Conservation (phyloP, 106 monocot species). For the Gastrodia elata region DNA sequence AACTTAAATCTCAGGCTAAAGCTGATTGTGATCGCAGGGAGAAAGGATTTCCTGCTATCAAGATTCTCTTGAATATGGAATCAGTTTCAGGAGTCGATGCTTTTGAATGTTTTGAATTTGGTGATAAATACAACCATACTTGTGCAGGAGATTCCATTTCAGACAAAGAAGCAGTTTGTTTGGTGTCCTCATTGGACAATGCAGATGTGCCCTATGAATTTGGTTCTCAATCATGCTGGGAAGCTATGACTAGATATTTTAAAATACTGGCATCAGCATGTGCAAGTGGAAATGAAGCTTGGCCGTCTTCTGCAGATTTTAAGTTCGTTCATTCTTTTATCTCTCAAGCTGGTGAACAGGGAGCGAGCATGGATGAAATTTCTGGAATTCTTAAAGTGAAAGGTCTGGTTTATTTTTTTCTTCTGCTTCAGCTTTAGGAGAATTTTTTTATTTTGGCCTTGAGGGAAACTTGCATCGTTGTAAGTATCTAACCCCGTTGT, state of each 20-base stretch:
- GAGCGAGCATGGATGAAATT: conserved; percentile 65
- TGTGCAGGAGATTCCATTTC: conserved; percentile 6
- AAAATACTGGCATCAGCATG: conserved; percentile 16
- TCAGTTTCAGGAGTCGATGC: conserved; percentile 15
- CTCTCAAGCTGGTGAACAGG: conserved; percentile 66
- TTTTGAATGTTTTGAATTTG: conserved; percentile 4
- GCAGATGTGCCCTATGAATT: neutral
- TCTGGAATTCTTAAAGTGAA: conserved; percentile 16
- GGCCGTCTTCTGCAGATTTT: conserved; percentile 35
- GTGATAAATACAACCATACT: conserved; percentile 1
- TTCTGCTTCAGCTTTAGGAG: neutral
- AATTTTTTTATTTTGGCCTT: neutral
- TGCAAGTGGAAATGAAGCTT: conserved; percentile 4
- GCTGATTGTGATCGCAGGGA: conserved; percentile 58
- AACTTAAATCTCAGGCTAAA: conserved; percentile 27
- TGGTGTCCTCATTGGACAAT: neutral
- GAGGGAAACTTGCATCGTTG: neutral
- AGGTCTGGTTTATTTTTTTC: conserved; percentile 27
- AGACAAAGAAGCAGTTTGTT: neutral
- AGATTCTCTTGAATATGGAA: conserved; percentile 29
- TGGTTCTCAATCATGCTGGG: conserved; percentile 27
- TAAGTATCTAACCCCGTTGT: neutral
- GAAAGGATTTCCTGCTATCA: conserved; percentile 94
- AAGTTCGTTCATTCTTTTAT: conserved; percentile 40
- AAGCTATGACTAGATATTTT: conserved; percentile 42